Conservation (phyloP, 1,284 basidiomycete species). For the Chondrostereum purpureum region DNA sequence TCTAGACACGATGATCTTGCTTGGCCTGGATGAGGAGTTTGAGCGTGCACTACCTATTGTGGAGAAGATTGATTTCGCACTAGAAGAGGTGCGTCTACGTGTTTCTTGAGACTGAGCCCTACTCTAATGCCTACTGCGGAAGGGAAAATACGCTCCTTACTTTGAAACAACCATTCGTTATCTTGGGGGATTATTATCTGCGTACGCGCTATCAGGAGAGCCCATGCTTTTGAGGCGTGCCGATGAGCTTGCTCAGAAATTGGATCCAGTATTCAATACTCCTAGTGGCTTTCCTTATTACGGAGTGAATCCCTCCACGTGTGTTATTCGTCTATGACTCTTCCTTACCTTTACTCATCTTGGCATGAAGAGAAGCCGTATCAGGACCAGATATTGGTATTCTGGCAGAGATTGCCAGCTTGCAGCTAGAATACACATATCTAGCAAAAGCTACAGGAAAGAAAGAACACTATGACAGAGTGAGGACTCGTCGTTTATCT, state of each 20-base stretch:
- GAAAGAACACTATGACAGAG: conserved; percentile 42
- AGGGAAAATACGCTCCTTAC: conserved; percentile 44
- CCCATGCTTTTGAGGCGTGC: conserved; percentile 38
- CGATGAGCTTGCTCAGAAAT: conserved; percentile 42
- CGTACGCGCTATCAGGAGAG: conserved; percentile 65
- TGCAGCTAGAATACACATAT: conserved; percentile 50
- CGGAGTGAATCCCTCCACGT: conserved; percentile 43
- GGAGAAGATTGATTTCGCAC: conserved; percentile 56
- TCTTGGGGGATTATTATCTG: conserved; percentile 78
- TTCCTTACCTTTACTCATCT: background rate
- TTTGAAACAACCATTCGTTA: conserved; percentile 86
- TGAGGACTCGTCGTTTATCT: conserved; percentile 18
- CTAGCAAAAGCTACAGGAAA: conserved; percentile 56
- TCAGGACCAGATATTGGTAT: conserved; percentile 27
- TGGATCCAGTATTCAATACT: conserved; percentile 48
- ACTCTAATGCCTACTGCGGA: conserved; percentile 4
- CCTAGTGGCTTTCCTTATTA: conserved; percentile 42
- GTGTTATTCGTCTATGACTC: conserved; percentile 12
- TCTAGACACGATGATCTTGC: conserved; percentile 83
- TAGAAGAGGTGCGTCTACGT: conserved; percentile 24
- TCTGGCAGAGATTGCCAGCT: conserved; percentile 35
- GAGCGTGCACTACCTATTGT: conserved; percentile 67
- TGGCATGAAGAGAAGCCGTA: conserved; percentile 21
- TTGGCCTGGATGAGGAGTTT: conserved; percentile 81
- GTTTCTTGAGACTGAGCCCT: background rate